Evolutionary conservation across 805 yeast genomes (phyloP).

Genomic region (Myxozyma neglecta): DNA sequence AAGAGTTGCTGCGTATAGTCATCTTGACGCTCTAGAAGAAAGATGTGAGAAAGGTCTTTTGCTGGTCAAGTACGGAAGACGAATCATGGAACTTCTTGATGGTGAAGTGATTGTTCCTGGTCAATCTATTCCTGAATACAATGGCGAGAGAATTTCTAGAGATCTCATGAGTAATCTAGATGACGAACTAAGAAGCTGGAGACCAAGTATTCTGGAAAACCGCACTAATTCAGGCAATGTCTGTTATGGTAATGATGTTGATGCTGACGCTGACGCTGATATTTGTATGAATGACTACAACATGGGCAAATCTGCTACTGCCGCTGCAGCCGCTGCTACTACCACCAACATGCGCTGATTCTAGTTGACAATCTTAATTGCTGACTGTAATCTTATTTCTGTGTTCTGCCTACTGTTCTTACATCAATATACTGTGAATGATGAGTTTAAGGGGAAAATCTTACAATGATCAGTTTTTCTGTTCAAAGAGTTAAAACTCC

Average conservation of each 20-base stretch:
- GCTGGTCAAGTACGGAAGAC: slow-evolving; percentile 89
- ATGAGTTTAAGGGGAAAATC: no score
- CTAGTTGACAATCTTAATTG: background rate
- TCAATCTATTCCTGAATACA: slow-evolving; percentile 8
- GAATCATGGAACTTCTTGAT: slow-evolving; percentile 75
- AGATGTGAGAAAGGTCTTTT: slow-evolving; percentile 82
- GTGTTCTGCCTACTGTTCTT: background rate
- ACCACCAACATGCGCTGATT: background rate
- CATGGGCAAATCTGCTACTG: background rate
- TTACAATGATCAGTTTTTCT: no score
- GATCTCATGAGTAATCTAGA: slow-evolving; percentile 17
- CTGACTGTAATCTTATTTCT: background rate
- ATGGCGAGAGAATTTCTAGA: slow-evolving; percentile 15
- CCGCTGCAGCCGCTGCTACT: slow-evolving; percentile 3
- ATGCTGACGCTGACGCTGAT: background rate
- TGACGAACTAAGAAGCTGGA: slow-evolving; percentile 24
- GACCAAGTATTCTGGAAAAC: background rate
- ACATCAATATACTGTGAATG: no score
- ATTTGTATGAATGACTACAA: background rate
- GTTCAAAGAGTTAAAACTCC: no score
- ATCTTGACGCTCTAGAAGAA: slow-evolving; percentile 82
- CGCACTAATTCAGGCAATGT: background rate
- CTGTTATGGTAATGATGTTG: background rate
- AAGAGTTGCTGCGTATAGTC: slow-evolving; percentile 79
- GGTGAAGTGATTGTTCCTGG: slow-evolving; percentile 22